Conservation (phyloP, 495 filamentous ascomycete genomes). For the Penicillium odoratum region DNA sequence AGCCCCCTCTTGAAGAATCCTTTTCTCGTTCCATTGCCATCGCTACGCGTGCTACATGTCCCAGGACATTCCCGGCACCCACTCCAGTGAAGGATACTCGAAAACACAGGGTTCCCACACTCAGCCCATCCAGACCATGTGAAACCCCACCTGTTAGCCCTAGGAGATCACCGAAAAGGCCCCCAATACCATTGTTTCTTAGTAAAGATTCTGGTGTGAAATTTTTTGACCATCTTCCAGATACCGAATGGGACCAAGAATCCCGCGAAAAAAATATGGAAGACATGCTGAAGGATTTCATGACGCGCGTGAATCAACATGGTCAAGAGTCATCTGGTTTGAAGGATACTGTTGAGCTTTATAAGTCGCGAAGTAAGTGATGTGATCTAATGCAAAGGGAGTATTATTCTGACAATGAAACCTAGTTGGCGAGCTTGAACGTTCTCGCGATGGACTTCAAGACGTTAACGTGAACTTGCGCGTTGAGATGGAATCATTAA, state of each 20-base stretch:
- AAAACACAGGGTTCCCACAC: slow-evolving; percentile 1
- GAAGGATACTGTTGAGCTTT: slow-evolving; percentile 67
- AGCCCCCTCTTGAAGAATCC: not conserved
- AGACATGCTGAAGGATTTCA: slow-evolving; percentile 57
- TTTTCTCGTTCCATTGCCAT: not conserved
- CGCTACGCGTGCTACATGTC: not conserved
- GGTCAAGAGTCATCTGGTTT: slow-evolving; percentile 59
- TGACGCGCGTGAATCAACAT: slow-evolving; percentile 60
- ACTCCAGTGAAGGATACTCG: not conserved
- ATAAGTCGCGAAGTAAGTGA: slow-evolving; percentile 70
- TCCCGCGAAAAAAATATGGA: slow-evolving; percentile 66
- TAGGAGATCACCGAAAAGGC: slow-evolving; percentile 24
- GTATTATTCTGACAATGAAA: slow-evolving; percentile 7
- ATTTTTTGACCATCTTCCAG: slow-evolving; percentile 43
- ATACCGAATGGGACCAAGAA: slow-evolving; percentile 71
- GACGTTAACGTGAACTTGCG: slow-evolving; percentile 57
- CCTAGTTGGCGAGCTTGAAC: slow-evolving; percentile 68
- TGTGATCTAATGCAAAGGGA: too few species aligned
- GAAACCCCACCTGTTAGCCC: slow-evolving; percentile 4
- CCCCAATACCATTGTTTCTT: slow-evolving; percentile 50
- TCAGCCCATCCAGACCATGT: slow-evolving; percentile 10
- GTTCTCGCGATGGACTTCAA: slow-evolving; percentile 54
- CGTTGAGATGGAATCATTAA: slow-evolving; percentile 58
- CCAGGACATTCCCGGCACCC: too few species aligned
- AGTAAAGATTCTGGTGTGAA: slow-evolving; percentile 68